Evolutionary conservation across 2,329 filamentous ascomycete genomes (phyloP).

Genomic region (Balansia obtecta): DNA sequence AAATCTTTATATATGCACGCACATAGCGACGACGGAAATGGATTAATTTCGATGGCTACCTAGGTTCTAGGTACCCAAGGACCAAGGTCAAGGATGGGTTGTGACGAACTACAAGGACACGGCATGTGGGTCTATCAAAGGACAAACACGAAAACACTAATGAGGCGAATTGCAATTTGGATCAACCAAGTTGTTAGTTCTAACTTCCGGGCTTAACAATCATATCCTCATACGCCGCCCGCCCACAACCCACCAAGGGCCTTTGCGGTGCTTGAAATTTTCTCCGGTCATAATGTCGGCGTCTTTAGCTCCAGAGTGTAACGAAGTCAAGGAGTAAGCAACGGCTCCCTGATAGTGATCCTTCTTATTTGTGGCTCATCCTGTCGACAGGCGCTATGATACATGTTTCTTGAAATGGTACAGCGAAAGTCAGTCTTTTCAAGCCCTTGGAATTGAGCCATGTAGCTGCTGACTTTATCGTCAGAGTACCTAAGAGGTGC

Average conservation of each 20-base stretch:
- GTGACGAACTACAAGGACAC: too few relatives aligned
- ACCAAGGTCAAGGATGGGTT: not conserved
- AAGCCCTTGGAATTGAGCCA: not conserved
- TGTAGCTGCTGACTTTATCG: slow-evolving; percentile 1
- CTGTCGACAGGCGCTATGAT: slow-evolving; percentile 64
- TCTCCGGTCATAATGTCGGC: slow-evolving; percentile 52
- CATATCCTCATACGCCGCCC: too few relatives aligned
- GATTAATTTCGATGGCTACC: too few relatives aligned
- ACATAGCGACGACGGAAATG: too few relatives aligned
- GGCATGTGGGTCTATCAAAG: too few relatives aligned
- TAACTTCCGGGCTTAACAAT: too few relatives aligned
- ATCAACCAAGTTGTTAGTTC: too few relatives aligned
- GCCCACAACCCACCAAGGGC: too few relatives aligned
- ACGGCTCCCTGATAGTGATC: not conserved
- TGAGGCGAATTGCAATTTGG: too few relatives aligned
- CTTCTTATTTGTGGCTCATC: slow-evolving; percentile 1
- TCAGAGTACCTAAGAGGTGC: slow-evolving; percentile 81
- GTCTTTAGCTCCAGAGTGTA: slow-evolving; percentile 88
- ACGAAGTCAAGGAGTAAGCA: slow-evolving; percentile 84
- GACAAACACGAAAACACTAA: too few relatives aligned
- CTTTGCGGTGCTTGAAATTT: not conserved
- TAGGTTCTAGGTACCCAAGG: too few relatives aligned
- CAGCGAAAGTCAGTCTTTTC: slow-evolving; percentile 67
- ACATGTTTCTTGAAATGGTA: slow-evolving; percentile 99
- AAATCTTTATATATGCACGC: too few relatives aligned